phyloP scores from a whole-genome alignment of 192 early-diverging fungal genomes.

The Spinellus fusiger region DNA sequence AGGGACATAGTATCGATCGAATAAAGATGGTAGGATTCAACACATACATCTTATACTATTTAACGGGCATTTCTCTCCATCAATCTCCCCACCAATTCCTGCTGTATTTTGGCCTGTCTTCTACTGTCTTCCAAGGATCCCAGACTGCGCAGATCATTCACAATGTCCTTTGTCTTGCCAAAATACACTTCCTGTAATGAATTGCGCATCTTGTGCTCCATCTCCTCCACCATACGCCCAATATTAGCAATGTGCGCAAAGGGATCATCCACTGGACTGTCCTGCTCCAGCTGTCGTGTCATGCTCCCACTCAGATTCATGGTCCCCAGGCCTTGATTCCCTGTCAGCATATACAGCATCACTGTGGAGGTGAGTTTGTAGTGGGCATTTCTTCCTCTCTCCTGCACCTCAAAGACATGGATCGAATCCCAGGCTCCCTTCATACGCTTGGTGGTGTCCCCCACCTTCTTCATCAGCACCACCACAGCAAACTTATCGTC shows the following conservation, averaged over 20 bases:
- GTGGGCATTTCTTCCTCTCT: slow-evolving; percentile 78
- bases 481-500: slow-evolving; percentile 88
- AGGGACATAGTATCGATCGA: too few relatives aligned
- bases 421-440: slow-evolving; percentile 98
- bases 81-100: slow-evolving; percentile 71
- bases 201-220: slow-evolving; percentile 97
- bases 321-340: slow-evolving; percentile 54
- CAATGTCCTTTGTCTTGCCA: slow-evolving; percentile 95
- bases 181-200: slow-evolving; percentile 94
- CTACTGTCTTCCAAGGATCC: slow-evolving; percentile 68
- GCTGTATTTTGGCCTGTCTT: slow-evolving; percentile 74
- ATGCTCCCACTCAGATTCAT: slow-evolving; percentile 89
- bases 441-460: slow-evolving; percentile 59
- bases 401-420: slow-evolving; percentile 89
- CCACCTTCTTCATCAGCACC: slow-evolving; percentile 90
- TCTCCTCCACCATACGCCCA: slow-evolving; percentile 95
- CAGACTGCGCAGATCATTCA: slow-evolving; percentile 84
- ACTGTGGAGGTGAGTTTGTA: slow-evolving; percentile 97
- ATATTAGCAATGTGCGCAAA: slow-evolving; percentile 87
- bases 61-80: slow-evolving; percentile 33
- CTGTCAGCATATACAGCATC: slow-evolving; percentile 86
- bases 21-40: too few relatives aligned
- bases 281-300: slow-evolving; percentile 91
- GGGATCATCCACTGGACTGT: slow-evolving; percentile 68
- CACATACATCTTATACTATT: neutral